Base-by-base conservation (phyloP, 805 yeast genomes). In the Cyberlindnera japonica region DNA sequence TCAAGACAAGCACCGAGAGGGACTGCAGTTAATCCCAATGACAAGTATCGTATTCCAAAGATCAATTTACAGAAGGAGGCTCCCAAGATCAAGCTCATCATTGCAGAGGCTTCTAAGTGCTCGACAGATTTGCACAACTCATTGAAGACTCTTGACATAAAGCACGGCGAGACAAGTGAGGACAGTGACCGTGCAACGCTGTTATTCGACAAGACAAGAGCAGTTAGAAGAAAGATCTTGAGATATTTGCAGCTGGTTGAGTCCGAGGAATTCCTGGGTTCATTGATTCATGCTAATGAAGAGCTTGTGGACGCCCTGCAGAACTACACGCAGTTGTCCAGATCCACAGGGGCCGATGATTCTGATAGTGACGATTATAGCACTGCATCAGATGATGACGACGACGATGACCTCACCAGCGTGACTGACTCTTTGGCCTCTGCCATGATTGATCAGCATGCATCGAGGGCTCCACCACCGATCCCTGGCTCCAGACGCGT, bases 281-380 rank as follows among this genome's bases (percentile, higher is more conserved):
- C 87, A 32, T 71, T 93, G 47, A 77, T 93, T 43, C 82, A 78
- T 51, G 95, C 96, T 33, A 93, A 93, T 58, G 99, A 93, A 53
- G 90, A 87, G 58, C 72, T 93, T 45, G 95, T 93, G 6, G 67
- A 67, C 4, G 82, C 89, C 0, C 71, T 93, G 53, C 77, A 79
- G 51, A 63, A 68, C 38, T 90, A 78, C 58, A 95, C 90, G 43
- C 71, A 72, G 35, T 61, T 67, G 65, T 61, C 79, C 50, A 47
- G 67, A 44, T 62, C 77, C 50, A 39, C 68, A 11, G 72, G 65
- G 22, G 67, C 62, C 22, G 63, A 63, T 33, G 77, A 71, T 40
- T 70, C 71, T 6, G 47, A 43, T 39, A 69, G 71, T 10, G 32
- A 38, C 5, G 49, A 45, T 11, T 69, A 67, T 14, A 67, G 64